Evolutionary conservation across 768 basidiomycete genomes (phyloP).

Genomic region (Hebeloma cylindrosporum): DNA sequence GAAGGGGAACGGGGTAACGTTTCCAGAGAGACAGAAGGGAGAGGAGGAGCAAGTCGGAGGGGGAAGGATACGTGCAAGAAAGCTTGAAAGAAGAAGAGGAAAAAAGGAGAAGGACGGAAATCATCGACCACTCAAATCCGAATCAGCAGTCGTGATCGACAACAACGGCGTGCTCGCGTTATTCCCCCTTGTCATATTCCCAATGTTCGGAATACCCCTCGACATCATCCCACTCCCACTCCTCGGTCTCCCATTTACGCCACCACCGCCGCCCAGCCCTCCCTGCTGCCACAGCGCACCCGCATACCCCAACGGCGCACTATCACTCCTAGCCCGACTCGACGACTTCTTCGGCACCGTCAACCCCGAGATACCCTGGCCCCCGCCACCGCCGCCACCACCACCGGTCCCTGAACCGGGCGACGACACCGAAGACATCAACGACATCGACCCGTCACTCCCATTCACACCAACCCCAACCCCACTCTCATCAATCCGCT

Average conservation of each 20-base stretch:
- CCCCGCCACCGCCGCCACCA: too few relatives aligned
- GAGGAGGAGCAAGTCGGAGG: background rate
- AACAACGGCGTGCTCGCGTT: constrained; percentile 30
- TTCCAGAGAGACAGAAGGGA: background rate
- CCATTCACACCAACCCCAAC: constrained; percentile 21
- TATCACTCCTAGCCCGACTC: constrained; percentile 65
- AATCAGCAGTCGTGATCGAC: constrained; percentile 30
- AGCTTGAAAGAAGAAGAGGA: background rate
- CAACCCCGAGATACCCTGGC: constrained; percentile 19
- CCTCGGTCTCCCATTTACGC: constrained; percentile 43
- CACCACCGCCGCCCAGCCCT: constrained; percentile 29
- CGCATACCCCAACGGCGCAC: constrained; percentile 61
- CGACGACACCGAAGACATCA: constrained; percentile 34
- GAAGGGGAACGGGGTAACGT: too few relatives aligned
- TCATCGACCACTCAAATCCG: constrained; percentile 15
- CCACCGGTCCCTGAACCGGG: constrained; percentile 31
- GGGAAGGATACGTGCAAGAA: background rate
- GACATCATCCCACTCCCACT: constrained; percentile 50
- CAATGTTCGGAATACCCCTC: constrained; percentile 39
- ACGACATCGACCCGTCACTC: constrained; percentile 31
- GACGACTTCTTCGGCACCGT: constrained; percentile 40
- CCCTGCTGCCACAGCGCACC: constrained; percentile 21
- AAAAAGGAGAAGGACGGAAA: background rate
- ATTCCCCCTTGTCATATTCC: constrained; percentile 32
- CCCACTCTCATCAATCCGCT: constrained; percentile 46